These are phyloP conservation scores for Dendrocalamus sinicus DNA, from an alignment of 176 grass and related monocot species.

Conservation along the genomic window DNA sequence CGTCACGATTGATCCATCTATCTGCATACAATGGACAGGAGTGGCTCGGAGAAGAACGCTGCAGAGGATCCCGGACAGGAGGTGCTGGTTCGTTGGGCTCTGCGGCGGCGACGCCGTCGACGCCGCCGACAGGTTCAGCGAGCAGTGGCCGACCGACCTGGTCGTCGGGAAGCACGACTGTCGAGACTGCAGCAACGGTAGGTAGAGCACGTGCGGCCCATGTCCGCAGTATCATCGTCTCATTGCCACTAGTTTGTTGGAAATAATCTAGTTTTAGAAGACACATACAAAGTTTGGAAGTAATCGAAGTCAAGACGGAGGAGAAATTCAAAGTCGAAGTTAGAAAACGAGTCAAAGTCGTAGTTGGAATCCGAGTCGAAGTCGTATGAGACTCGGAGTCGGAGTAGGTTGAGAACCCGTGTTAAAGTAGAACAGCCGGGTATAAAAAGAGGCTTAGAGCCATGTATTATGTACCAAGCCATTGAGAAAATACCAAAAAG, in stretches of 20 bases:
- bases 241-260: neutral
- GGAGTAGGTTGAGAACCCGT: too few relatives aligned
- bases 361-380: too few relatives aligned
- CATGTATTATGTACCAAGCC: too few relatives aligned
- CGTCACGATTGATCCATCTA: neutral
- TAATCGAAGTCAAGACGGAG: too few relatives aligned
- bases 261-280: too few relatives aligned
- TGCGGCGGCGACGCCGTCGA: slow-evolving; percentile 44
- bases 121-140: slow-evolving; percentile 66
- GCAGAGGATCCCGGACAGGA: slow-evolving; percentile 55
- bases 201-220: neutral
- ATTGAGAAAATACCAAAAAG: too few relatives aligned
- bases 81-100: slow-evolving; percentile 81
- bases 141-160: slow-evolving; percentile 67
- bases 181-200: slow-evolving; percentile 79
- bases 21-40: slow-evolving; percentile 43
- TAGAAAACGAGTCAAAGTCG: too few relatives aligned
- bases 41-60: slow-evolving; percentile 68
- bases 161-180: slow-evolving; percentile 82
- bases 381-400: too few relatives aligned
- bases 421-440: too few relatives aligned
- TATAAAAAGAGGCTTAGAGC: too few relatives aligned
- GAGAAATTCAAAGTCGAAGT: too few relatives aligned
- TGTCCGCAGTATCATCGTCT: neutral
- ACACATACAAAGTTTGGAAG: too few relatives aligned